Percentiles rank a stretch among this genome's conserved stretches.
Conservation (phyloP, 202 grass and related monocot species). For the Setaria italica region DNA sequence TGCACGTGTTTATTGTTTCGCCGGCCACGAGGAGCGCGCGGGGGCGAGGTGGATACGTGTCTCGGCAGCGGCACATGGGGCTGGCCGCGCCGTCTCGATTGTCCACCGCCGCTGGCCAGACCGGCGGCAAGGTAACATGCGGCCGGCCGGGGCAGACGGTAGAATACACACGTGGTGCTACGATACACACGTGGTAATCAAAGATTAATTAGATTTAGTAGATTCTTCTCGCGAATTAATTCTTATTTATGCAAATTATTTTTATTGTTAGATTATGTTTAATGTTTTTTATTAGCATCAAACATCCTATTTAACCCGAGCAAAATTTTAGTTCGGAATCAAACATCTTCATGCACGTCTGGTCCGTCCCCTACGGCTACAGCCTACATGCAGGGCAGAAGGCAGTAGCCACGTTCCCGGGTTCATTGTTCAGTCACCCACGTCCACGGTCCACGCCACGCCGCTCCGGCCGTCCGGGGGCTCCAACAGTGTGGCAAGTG, state of each 20-base stretch:
- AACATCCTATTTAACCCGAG: too few relatives aligned
- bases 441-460: neutral
- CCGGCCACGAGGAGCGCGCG: neutral
- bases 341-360: neutral
- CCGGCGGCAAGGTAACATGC: conserved; percentile 45
- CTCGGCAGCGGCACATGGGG: neutral
- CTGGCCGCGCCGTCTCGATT: neutral
- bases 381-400: neutral
- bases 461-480: neutral
- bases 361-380: neutral
- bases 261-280: too few relatives aligned
- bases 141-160: neutral
- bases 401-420: neutral
- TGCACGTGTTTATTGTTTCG: neutral
- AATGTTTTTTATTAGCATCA: too few relatives aligned
- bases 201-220: too few relatives aligned
- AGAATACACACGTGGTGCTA: neutral
- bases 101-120: neutral
- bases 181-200: too few relatives aligned
- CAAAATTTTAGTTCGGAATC: too few relatives aligned
- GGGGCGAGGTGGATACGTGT: neutral
- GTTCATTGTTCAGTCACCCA: neutral
- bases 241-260: too few relatives aligned
- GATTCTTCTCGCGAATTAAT: too few relatives aligned
- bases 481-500: neutral